A percentile compares a stretch with the other conserved stretches of the same genome.
Evolutionary conservation across 345 rosid genomes (phyloP).

Genomic region (Chamaenerion angustifolium): DNA sequence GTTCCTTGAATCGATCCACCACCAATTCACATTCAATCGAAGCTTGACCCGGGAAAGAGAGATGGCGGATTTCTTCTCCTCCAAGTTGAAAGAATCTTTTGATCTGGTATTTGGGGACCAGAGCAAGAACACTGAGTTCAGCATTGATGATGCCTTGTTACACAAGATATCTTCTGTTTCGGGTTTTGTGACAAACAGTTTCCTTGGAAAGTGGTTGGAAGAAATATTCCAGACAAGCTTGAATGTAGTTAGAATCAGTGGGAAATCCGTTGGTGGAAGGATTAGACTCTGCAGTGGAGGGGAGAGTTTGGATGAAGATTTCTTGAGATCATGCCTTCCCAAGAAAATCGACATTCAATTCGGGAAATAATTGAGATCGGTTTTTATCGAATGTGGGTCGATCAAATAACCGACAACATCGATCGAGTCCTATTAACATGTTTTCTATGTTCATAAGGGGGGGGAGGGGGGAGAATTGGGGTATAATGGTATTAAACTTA

Average conservation of each 20-base stretch:
- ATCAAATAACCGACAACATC: too few relatives aligned
- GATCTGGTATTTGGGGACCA: slow-evolving; percentile 31
- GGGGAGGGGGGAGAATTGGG: too few relatives aligned
- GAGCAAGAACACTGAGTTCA: slow-evolving; percentile 25
- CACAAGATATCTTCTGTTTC: slow-evolving; percentile 30
- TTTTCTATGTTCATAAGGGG: too few relatives aligned
- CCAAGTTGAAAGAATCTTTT: slow-evolving; percentile 24
- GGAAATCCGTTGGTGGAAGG: slow-evolving; percentile 21
- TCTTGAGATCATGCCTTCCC: slow-evolving; percentile 40
- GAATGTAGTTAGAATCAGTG: slow-evolving; percentile 25
- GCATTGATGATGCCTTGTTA: slow-evolving; percentile 35
- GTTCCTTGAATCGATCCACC: slow-evolving; percentile 40
- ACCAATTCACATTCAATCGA: slow-evolving; percentile 34
- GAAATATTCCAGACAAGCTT: slow-evolving; percentile 49
- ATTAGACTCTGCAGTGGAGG: slow-evolving; percentile 34
- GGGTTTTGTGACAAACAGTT: slow-evolving; percentile 22
- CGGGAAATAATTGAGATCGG: too few relatives aligned
- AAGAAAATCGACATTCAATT: slow-evolving; percentile 15
- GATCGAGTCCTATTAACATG: too few relatives aligned
- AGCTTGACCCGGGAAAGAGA: slow-evolving; percentile 18
- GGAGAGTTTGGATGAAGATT: slow-evolving; percentile 22
- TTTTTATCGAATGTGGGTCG: too few relatives aligned
- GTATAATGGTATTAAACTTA: too few relatives aligned
- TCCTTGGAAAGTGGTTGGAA: slow-evolving; percentile 64
- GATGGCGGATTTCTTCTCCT: slow-evolving; percentile 20